These are phyloP conservation scores for Xylaria sp. DNA, from an alignment of 2,329 filamentous ascomycete species.

Conservation along the genomic window DNA sequence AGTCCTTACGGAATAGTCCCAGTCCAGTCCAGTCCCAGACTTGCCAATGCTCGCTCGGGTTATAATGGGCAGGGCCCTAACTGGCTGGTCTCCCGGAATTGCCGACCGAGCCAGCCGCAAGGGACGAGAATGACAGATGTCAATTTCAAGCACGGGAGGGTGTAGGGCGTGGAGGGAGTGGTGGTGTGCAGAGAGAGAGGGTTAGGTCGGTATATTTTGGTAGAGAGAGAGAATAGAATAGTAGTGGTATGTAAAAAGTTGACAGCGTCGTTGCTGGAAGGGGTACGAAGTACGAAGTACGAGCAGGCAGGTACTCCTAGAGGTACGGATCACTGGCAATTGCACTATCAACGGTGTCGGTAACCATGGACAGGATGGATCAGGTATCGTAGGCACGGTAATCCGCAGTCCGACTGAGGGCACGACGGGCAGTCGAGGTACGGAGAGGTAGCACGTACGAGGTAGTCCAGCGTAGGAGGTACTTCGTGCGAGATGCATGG, in stretches of 20 bases:
- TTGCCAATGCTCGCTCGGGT: constrained; percentile 1
- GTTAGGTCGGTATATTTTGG: not conserved
- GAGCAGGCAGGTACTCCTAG: too few species aligned
- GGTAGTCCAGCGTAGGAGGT: not conserved
- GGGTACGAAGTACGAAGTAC: not conserved
- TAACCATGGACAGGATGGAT: constrained; percentile 6
- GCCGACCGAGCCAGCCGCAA: constrained; percentile 16
- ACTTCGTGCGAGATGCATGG: constrained; percentile 1
- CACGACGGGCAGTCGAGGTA: not conserved
- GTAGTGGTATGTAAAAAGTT: constrained; percentile 2
- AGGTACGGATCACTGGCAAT: too few species aligned
- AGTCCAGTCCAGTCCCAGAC: not conserved
- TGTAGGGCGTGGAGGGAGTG: not conserved
- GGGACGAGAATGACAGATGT: constrained; percentile 3
- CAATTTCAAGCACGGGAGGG: not conserved
- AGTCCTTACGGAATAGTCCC: not conserved
- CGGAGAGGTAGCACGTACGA: too few species aligned
- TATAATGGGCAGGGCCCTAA: not conserved
- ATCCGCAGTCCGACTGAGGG: not conserved
- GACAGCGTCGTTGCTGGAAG: constrained; percentile 10
- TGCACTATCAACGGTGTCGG: not conserved
- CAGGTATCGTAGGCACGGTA: constrained; percentile 6
- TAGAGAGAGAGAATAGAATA: not conserved
- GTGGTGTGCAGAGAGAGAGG: too few species aligned
- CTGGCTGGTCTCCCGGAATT: constrained; percentile 16